Conservation (phyloP, 1,139 yeast species). For the Eremothecium sinecaudum region DNA sequence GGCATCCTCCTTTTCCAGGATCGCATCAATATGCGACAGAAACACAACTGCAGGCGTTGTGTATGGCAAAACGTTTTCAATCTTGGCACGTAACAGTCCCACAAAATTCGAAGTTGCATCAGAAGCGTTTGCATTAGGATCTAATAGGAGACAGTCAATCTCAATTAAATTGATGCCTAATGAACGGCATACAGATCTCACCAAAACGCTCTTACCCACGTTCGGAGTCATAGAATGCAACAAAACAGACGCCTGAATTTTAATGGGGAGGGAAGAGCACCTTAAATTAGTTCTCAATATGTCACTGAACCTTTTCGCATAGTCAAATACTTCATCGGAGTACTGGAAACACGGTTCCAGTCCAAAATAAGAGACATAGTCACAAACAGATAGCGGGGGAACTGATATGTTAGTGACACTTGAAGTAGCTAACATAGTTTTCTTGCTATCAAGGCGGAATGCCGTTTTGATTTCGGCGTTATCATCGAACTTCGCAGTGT, state of each 20-base stretch:
- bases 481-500: conserved; percentile 31
- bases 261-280: conserved; percentile 26
- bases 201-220: conserved; percentile 66
- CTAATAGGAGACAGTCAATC: conserved; percentile 51
- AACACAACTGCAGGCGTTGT: conserved; percentile 39
- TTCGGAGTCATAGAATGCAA: conserved; percentile 64
- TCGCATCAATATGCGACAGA: conserved; percentile 64
- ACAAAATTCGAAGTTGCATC: conserved; percentile 74
- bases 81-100: conserved; percentile 66
- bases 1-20: conserved; percentile 63
- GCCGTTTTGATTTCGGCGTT: conserved; percentile 28
- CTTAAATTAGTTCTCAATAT: conserved; percentile 40
- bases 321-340: conserved; percentile 33
- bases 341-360: conserved; percentile 34
- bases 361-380: conserved; percentile 45
- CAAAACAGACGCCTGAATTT: conserved; percentile 53
- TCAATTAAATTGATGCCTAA: conserved; percentile 63
- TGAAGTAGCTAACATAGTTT: conserved; percentile 21
- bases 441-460: conserved; percentile 19
- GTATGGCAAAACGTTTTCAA: conserved; percentile 49
- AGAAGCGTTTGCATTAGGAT: conserved; percentile 43
- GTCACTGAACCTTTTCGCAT: conserved; percentile 45
- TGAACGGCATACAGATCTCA: conserved; percentile 45
- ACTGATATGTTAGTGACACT: conserved; percentile 12
- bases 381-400: conserved; percentile 16